phyloP scores from a whole-genome alignment of 1,284 basidiomycete genomes.

The Vanrija pseudolonga region DNA sequence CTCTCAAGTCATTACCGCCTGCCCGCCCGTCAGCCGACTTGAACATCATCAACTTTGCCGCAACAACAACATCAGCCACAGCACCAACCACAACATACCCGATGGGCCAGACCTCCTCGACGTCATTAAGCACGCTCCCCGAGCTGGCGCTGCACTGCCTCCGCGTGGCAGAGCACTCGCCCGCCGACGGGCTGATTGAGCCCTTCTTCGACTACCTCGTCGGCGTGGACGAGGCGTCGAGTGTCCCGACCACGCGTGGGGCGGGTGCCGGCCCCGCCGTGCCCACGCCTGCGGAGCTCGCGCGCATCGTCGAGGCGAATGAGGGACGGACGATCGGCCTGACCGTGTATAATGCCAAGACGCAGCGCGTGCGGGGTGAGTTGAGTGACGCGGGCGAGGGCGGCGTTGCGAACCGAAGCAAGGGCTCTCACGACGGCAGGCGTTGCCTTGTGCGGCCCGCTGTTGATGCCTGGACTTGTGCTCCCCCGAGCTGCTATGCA shows the following conservation, averaged over 20 bases:
- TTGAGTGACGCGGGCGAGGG: conserved; percentile 8
- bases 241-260: neutral
- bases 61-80: no score
- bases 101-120: conserved; percentile 44
- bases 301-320: conserved; percentile 76
- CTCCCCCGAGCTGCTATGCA: no score
- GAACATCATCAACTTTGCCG: no score
- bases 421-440: neutral
- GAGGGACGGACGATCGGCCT: conserved; percentile 76
- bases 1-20: no score
- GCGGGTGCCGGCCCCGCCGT: conserved; percentile 29
- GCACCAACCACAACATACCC: neutral
- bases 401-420: no score
- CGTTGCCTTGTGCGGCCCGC: neutral
- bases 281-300: conserved; percentile 69
- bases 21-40: no score
- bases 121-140: conserved; percentile 39
- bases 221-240: conserved; percentile 65
- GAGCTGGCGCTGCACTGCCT: conserved; percentile 73
- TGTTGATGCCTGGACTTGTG: no score
- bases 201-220: conserved; percentile 97
- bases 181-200: conserved; percentile 81
- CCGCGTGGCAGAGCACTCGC: conserved; percentile 79
- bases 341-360: conserved; percentile 88
- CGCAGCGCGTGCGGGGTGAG: conserved; percentile 73